A percentile compares a stretch with the other conserved stretches of the same genome.
phyloP scores from a whole-genome alignment of 176 grass and related monocot genomes.

The Luzula sylvatica region DNA sequence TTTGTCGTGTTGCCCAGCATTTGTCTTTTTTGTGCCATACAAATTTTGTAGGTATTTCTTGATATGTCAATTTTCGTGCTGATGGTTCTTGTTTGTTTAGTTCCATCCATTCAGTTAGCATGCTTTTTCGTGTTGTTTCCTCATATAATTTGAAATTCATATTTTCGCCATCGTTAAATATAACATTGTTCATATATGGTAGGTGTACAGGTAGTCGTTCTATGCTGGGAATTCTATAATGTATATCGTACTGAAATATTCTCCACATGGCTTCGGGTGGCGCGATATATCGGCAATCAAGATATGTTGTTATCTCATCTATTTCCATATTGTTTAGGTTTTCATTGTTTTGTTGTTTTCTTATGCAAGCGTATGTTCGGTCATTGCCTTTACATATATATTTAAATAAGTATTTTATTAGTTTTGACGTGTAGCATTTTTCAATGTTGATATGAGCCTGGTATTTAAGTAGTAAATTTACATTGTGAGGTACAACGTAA shows the following conservation, averaged over 20 bases:
- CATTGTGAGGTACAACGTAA: constrained; percentile 9
- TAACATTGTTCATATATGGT: neutral
- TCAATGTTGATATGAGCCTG: constrained; percentile 19
- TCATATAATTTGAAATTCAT: neutral
- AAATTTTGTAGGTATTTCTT: no score
- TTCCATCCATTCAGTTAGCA: constrained; percentile 16
- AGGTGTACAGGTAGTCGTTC: constrained; percentile 21
- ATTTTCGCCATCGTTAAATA: neutral
- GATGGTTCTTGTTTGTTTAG: no score
- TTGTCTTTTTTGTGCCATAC: constrained; percentile 8
- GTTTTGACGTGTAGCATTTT: neutral
- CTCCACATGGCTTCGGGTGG: constrained; percentile 25
- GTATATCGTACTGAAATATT: constrained; percentile 21
- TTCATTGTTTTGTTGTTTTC: neutral
- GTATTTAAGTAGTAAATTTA: neutral
- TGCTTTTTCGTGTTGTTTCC: neutral
- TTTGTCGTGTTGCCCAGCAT: neutral
- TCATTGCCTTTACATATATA: neutral
- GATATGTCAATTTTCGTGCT: no score
- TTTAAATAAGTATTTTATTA: constrained; percentile 30
- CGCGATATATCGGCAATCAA: constrained; percentile 28
- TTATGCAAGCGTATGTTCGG: neutral
- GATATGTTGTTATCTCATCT: constrained; percentile 28
- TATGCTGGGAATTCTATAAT: constrained; percentile 10
- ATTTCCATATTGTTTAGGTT: neutral